Evolutionary conservation across 768 basidiomycete genomes (phyloP).

Genomic region (Collybia sordida): DNA sequence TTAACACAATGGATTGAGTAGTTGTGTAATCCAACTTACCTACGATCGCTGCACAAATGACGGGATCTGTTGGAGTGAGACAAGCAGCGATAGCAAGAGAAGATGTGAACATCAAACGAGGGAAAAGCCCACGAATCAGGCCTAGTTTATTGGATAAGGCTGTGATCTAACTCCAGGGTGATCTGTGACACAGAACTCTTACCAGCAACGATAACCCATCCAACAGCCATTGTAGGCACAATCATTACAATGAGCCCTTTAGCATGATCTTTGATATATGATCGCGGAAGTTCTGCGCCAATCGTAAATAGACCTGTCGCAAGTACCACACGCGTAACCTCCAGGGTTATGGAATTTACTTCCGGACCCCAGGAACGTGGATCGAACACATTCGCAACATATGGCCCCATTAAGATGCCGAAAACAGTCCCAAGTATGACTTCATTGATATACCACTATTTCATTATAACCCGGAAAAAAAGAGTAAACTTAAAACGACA

Average conservation of each 20-base stretch:
- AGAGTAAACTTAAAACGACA: no score
- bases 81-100: conserved; percentile 87
- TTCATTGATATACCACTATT: conserved; percentile 90
- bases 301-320: conserved; percentile 93
- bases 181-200: conserved; percentile 12
- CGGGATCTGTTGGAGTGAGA: conserved; percentile 92
- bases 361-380: conserved; percentile 68
- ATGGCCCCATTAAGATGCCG: conserved; percentile 67
- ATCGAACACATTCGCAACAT: conserved; percentile 68
- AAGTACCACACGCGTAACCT: conserved; percentile 50
- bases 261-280: conserved; percentile 81
- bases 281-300: conserved; percentile 87
- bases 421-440: conserved; percentile 86
- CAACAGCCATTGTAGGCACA: conserved; percentile 82
- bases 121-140: conserved; percentile 72
- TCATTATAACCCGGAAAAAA: no score
- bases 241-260: conserved; percentile 70
- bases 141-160: conserved; percentile 33
- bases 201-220: conserved; percentile 80
- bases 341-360: conserved; percentile 58
- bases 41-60: conserved; percentile 83
- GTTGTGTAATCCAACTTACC: conserved; percentile 34
- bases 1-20: not conserved
- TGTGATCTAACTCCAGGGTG: no score
- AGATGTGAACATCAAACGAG: conserved; percentile 66